Evolutionary conservation across 306 rosid species (phyloP), one percentile per base, ranked within the genome.

Genomic region (Delonix regia): DNA sequence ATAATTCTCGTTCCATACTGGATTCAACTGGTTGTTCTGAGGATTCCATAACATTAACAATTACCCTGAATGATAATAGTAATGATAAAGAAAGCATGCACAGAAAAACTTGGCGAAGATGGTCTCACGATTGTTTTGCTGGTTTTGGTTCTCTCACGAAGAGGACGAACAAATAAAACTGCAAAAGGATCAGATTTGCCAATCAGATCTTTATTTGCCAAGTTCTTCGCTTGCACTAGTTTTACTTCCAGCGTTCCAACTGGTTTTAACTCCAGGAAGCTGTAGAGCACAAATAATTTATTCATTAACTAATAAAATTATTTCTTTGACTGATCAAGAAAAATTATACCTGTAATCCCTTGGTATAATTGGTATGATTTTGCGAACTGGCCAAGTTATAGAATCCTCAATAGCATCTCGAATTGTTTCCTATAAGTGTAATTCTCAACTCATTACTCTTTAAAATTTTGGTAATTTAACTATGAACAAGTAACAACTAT

Each of bases 171-270:
- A 81, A 90, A 95, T 42, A 92, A 10, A 48, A 64, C 82, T 66
- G 96, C 97, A 81, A 16, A 95, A 83, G 99, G 98, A 86, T 95
- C 99, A 4, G 99, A 95, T 83, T 92, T 95, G 49, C 99, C 99
- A 24, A 95, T 60, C 15, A 95, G 0, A 86, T 95, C 99, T 86
- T 87, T 95, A 59, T 95, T 95, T 59, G 83, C 4, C 48, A 95
- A 86, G 62, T 80, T 89, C 90, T 88, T 95, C 47, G 98, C 99
- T 77, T 92, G 94, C 80, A 92, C 97, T 45, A 95, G 90, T 86
- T 95, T 95, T 79, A 95, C 96, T 41, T 92, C 96, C 63, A 95
- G 87, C 51, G 76, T 95, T 69, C 99, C 99, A 56, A 81, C 83
- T 5, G 99, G 94, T 68, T 92, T 92, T 85, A 85, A 79, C 83